Evolutionary conservation across 352 stramenopile species (phyloP), one percentile per base, ranked within the genome.

Genomic region (Phytophthora nicotianae): DNA sequence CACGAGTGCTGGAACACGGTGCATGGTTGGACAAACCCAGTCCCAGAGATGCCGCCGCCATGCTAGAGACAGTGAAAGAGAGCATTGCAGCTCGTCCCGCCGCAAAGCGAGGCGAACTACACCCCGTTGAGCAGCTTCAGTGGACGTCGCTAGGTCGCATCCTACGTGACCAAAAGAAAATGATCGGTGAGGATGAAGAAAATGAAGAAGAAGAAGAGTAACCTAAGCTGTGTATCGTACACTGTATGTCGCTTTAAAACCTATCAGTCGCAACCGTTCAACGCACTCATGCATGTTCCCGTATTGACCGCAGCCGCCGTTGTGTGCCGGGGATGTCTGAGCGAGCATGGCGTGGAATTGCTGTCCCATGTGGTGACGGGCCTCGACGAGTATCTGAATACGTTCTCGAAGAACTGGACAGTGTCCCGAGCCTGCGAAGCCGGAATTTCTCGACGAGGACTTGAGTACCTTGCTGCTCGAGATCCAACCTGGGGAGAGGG

Each of bases 121-220:
- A 63, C 24, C 58, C 51, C 1, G 49, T 72, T 21, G 52, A 50
- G 16, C n/a, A 55, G 10, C 51, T 72, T 0, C 48, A 64, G 19
- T 72, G 64, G 57, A 63, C 64, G 6, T 72, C 58, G 14, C n/a
- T 72, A 21, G 48, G 48, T 50, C 58, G 64, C 5, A 62, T 68
- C 21, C 17, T 68, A 50, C 52, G 51, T 19, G 52, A 55, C 11
- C 64, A 65, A 20, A 62, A 62, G 50, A 62, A 48, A 40, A 26
- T 45, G 40, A n/a, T 16, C 26, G 20, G 16, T 4, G 46, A 52
- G 5, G 40, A 40, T 2, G 38, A 29, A 38, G 50, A 46, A 29
- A 49, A 60, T 6, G 52, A 43, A 0, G 45, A 56, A 1, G 45
- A 64, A 23, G 37, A 68, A 11, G 21, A 42, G 21, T 38, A 38